phyloP scores from a whole-genome alignment of 139 green algal species.

The Haematococcus lacustris region DNA sequence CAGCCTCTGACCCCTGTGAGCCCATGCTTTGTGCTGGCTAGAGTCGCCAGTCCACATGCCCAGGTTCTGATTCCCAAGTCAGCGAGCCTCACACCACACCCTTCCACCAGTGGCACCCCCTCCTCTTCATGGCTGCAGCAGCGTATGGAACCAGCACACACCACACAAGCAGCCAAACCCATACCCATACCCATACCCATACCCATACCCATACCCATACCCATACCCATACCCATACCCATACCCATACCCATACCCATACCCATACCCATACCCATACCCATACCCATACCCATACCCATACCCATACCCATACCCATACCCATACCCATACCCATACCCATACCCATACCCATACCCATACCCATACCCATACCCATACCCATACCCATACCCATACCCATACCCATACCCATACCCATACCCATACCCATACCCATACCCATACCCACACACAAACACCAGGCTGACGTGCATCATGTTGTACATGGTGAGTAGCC shows the following conservation, averaged over 20 bases:
- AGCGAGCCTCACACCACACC: not conserved
- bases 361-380: too few species aligned
- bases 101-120: not conserved
- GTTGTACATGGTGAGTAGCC: too few species aligned
- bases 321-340: not conserved
- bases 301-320: not conserved
- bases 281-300: constrained; percentile 5
- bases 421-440: too few species aligned
- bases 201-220: constrained; percentile 1
- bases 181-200: constrained; percentile 3
- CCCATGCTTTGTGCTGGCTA: not conserved
- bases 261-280: not conserved
- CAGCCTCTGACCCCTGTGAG: too few species aligned
- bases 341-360: too few species aligned
- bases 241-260: not conserved
- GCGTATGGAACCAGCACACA: too few species aligned
- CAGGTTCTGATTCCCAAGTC: not conserved
- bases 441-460: not conserved
- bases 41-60: not conserved
- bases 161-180: constrained; percentile 6
- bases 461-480: not conserved
- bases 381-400: too few species aligned
- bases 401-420: too few species aligned
- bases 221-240: not conserved
- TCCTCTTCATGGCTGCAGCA: too few species aligned